Base-by-base conservation (phyloP, 306 rosid species). In the Acacia acuminata region DNA sequence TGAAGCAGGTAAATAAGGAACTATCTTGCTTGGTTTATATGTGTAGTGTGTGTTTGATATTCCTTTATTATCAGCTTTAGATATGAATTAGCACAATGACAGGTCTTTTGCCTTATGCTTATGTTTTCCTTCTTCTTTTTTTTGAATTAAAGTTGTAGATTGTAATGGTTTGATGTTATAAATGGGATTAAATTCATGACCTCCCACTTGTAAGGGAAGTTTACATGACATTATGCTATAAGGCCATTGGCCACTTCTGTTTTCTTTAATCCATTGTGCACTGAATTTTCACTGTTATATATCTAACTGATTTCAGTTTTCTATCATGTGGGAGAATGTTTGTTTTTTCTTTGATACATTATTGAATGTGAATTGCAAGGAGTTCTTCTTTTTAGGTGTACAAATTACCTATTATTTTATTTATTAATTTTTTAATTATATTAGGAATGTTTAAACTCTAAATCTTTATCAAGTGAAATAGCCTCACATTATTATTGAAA, bases 151-250 rank as follows among this genome's bases (percentile, higher is more conserved):
- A 32, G 36, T 4, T 8, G 42, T 1, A 38, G 42, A 38, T 5
- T 6, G 1, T 6, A 38, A 38, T 6, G 1, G 7, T 38, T 5
- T 1, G 8, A 38, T 32, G 42, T 38, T 38, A 38, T 6, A 38
- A 38, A 1, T 0, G 7, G 7, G 42, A 38, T 38, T 1, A 7
- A 38, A 38, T 6, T 38, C 1, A 1, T 0, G 0, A 38, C 42
- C 8, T 38, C 42, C 1, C 42, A 38, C 8, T 38, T 38, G 1
- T 6, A 38, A 5, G 0, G 42, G 42, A 38, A 0, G 8, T 6
- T 38, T 38, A 38, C 8, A 38, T 38, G 7, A 6, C 7, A 38
- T 0, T 6, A 38, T 0, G 42, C 8, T 38, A 38, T 6, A 38
- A 38, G 42, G 7, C 42, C 1, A 38, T 38, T 5, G 8, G 8